Evolutionary conservation across 1,139 yeast genomes (phyloP), one percentile per base, ranked within the genome.

Genomic region (Blastobotrys proliferans): DNA sequence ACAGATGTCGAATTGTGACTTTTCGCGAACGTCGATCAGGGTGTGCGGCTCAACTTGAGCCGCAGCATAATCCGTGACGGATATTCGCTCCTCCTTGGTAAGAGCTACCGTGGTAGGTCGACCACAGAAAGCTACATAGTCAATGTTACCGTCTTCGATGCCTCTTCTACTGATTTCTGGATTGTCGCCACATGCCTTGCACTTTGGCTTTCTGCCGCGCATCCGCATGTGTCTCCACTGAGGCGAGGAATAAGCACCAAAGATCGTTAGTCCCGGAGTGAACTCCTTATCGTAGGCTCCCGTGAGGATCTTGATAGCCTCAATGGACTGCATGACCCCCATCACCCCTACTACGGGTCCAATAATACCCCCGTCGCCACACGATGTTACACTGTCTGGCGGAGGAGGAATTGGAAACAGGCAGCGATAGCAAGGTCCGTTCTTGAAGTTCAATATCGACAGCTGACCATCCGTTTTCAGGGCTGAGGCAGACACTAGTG

Each of bases 271-370:
- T 53, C 81, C 82, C 0, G 97, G 96, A 36, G 68, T 65, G 61
- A 83, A 86, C n/a, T 39, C 44, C 9, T 45, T 34, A 9, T 39
- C 52, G 57, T 86, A 85, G 39, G 64, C 68, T 0, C 73, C 82
- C 1, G 83, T 73, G 4, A 87, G 55, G 1, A 90, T 68, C 57
- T 92, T 90, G 37, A 94, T 73, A 0, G 95, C 73, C 57, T 94
- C 98, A 25, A 84, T 67, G 0, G 96, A 94, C 83, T 94, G 94
- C 69, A 85, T 72, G 0, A 81, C 72, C 3, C 99, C 99, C 60
- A 92, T 78, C 1, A 88, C 57, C 0, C 98, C 99, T 38, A 94
- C 94, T 5, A 92, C 94, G 0, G 98, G 96, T 0, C 98, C 98
- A 18, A 94, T 64, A 1, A 94, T 95, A 3, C 99, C 99, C 2